Conservation (phyloP, 805 yeast species). For the Candida wancherniae region DNA sequence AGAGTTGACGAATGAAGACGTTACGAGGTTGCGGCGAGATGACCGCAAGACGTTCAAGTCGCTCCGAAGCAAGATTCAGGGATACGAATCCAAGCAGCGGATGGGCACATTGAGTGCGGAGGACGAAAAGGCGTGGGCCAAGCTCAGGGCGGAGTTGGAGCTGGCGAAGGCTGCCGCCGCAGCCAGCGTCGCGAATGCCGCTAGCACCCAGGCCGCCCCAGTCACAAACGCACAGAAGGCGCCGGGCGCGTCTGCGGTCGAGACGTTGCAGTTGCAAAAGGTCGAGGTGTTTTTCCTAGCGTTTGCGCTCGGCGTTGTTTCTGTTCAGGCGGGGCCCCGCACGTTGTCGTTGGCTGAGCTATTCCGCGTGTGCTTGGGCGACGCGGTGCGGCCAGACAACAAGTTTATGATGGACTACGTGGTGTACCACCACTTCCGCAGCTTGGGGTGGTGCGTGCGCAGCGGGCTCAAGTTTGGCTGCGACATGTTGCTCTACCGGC, state of each 20-base stretch:
- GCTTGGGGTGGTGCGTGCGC: conserved; percentile 91
- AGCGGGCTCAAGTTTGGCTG: conserved; percentile 90
- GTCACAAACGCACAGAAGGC: conserved; percentile 11
- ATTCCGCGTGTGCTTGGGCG: conserved; percentile 22
- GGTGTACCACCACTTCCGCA: conserved; percentile 80
- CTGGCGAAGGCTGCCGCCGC: conserved; percentile 5
- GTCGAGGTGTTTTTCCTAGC: conserved; percentile 69
- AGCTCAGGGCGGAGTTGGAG: conserved; percentile 8
- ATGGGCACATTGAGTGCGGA: conserved; percentile 22
- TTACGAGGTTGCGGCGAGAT: conserved; percentile 66
- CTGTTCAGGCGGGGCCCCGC: conserved; percentile 20
- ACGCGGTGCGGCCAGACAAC: conserved; percentile 5
- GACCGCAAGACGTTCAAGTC: conserved; percentile 70
- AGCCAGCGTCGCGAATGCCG: not conserved
- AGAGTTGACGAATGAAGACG: conserved; percentile 59
- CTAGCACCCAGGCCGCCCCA: conserved; percentile 1
- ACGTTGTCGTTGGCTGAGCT: conserved; percentile 18
- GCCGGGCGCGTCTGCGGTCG: conserved; percentile 22
- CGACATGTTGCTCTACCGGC: conserved; percentile 73
- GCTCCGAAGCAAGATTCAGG: conserved; percentile 48
- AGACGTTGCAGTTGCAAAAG: conserved; percentile 65
- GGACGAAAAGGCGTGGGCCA: conserved; percentile 23
- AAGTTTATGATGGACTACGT: conserved; percentile 54
- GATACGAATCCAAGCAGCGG: conserved; percentile 47
- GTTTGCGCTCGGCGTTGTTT: conserved; percentile 50